Evolutionary conservation across 192 early-diverging fungal species (phyloP).

Genomic region (Coemansia sp.): DNA sequence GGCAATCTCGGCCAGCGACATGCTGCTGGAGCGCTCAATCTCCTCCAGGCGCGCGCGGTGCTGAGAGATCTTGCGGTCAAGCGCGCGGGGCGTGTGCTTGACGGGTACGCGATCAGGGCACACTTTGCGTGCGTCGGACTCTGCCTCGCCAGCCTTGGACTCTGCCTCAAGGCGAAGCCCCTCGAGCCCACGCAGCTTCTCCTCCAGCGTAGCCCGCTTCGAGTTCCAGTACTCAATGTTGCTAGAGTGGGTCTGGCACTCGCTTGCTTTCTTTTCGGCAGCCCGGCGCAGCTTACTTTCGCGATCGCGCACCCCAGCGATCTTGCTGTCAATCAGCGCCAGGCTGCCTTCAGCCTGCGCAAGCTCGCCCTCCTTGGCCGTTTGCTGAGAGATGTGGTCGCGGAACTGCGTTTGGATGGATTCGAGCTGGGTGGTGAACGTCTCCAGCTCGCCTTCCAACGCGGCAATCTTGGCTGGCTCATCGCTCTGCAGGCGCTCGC

Average conservation of each 20-base stretch:
- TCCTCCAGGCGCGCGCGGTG: constrained; percentile 49
- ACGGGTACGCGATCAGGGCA: constrained; percentile 60
- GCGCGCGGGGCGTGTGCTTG: constrained; percentile 28
- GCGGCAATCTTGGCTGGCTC: constrained; percentile 59
- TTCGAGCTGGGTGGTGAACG: constrained; percentile 50
- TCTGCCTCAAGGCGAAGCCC: constrained; percentile 19
- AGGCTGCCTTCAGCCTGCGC: constrained; percentile 11
- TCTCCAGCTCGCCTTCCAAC: constrained; percentile 52
- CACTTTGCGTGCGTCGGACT: constrained; percentile 50
- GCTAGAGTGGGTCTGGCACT: constrained; percentile 26
- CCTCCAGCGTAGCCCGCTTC: constrained; percentile 42
- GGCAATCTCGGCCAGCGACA: constrained; percentile 57
- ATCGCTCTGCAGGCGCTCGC: constrained; percentile 54
- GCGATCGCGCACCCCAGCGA: constrained; percentile 14
- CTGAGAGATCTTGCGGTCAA: constrained; percentile 60
- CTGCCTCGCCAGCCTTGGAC: constrained; percentile 39
- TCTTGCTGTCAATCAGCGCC: constrained; percentile 29
- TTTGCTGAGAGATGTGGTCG: constrained; percentile 46
- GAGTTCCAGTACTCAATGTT: constrained; percentile 54
- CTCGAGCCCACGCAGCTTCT: constrained; percentile 11
- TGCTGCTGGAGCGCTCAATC: constrained; percentile 56
- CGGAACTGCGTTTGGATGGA: constrained; percentile 56
- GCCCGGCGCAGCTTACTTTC: constrained; percentile 25
- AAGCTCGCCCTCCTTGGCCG: constrained; percentile 41
- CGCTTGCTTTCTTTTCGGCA: constrained; percentile 22